Conservation (phyloP, 768 basidiomycete species). For the Fomitopsis pulvina region DNA sequence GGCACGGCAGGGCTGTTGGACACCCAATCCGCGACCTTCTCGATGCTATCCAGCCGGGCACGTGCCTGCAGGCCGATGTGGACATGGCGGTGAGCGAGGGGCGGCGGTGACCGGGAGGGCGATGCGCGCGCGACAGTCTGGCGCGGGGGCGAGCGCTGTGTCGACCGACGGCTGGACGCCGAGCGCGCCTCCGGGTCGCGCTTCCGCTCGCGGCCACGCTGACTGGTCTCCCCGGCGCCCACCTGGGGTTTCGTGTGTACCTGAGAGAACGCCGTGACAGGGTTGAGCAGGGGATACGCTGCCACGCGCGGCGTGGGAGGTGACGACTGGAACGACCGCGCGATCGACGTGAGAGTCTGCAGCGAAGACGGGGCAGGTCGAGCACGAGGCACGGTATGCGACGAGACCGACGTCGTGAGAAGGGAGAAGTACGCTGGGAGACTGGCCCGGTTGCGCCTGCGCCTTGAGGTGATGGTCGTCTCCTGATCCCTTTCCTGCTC, state of each 20-base stretch:
- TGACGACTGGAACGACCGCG: constrained; percentile 18
- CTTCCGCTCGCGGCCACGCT: constrained; percentile 19
- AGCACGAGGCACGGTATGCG: constrained; percentile 7
- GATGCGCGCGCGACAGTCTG: background rate
- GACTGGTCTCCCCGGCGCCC: constrained; percentile 8
- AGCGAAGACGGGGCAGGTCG: constrained; percentile 13
- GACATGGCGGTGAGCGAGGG: constrained; percentile 7
- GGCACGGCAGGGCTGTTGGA: constrained; percentile 29
- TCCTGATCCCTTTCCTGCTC: constrained; percentile 18
- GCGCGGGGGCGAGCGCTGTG: constrained; percentile 18
- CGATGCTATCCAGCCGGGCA: constrained; percentile 28
- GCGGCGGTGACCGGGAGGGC: constrained; percentile 1
- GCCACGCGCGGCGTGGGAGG: constrained; percentile 22
- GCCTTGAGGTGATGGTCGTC: constrained; percentile 24
- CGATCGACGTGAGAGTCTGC: constrained; percentile 17
- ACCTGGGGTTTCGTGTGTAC: constrained; percentile 5
- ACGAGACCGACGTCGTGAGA: constrained; percentile 32
- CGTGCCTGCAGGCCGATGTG: constrained; percentile 11
- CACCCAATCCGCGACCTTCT: constrained; percentile 43
- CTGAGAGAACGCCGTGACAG: constrained; percentile 15
- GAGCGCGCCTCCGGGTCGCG: constrained; percentile 20
- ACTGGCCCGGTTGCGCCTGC: constrained; percentile 59
- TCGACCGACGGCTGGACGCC: constrained; percentile 18
- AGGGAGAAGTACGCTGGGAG: constrained; percentile 74
- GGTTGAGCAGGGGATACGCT: constrained; percentile 13